A percentile compares a stretch with the other conserved stretches of the same genome.
phyloP scores from a whole-genome alignment of 169 alveolate species.

The Eimeria acervulina region DNA sequence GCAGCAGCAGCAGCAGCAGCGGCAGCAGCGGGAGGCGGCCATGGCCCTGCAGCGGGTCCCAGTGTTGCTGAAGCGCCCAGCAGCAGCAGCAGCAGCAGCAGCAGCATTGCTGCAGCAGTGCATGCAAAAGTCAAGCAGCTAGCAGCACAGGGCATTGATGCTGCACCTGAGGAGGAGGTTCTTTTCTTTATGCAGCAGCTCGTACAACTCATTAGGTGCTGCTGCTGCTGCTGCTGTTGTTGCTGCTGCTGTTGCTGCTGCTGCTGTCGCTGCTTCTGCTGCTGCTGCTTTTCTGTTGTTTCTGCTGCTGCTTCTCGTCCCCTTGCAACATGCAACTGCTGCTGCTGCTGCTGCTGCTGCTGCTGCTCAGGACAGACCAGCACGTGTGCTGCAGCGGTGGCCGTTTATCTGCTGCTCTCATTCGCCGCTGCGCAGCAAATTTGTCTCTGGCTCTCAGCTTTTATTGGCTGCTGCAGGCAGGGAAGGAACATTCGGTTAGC shows the following conservation, averaged over 20 bases:
- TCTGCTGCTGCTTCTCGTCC: not conserved
- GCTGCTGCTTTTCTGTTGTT: not conserved
- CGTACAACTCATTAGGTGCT: slow-evolving; percentile 42
- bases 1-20: slow-evolving; percentile 54
- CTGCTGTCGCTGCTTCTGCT: not conserved
- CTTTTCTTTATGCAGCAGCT: slow-evolving; percentile 58
- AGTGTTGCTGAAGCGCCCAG: not conserved
- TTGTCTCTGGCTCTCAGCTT: not conserved
- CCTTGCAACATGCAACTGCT: not conserved
- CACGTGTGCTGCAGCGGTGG: slow-evolving; percentile 33
- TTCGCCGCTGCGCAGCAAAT: not conserved
- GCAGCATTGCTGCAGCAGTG: slow-evolving; percentile 36
- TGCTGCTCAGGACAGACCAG: not conserved
- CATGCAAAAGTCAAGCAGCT: not conserved
- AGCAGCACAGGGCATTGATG: slow-evolving; percentile 31
- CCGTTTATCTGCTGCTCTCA: not conserved
- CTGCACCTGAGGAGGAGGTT: not conserved
- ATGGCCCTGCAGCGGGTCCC: not conserved
- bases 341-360: slow-evolving; percentile 19
- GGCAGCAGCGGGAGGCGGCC: not conserved
- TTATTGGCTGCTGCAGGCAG: slow-evolving; percentile 30
- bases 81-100: slow-evolving; percentile 39
- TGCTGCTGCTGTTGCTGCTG: not conserved
- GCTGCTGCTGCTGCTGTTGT: slow-evolving; percentile 17
- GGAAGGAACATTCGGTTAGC: slow-evolving; percentile 22